Base-by-base conservation (phyloP, 805 yeast genomes). In the Isabelozyma heimii region DNA sequence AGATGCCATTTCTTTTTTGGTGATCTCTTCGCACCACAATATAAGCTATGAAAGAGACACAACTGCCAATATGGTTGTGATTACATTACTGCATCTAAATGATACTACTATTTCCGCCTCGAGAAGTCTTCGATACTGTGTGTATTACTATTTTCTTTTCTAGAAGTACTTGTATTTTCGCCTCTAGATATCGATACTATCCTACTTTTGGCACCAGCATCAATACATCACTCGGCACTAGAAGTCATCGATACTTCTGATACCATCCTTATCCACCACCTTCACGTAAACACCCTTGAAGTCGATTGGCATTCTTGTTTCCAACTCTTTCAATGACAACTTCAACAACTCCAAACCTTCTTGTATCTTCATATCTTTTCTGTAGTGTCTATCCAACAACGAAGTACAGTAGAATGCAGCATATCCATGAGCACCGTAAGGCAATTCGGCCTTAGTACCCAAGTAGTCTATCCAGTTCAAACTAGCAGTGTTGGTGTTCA, bases 391-490 rank as follows among this genome's bases (percentile, higher is more conserved):
- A 73, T 94, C 99, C 56, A 94, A 77, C 54, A 92, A 73, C 1
- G 98, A 88, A 67, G 90, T 80, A 30, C 96, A 84, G 67, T 94
- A 94, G 70, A 92, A 94, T 1, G 95, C 96, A n/a, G 98, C 96
- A 63, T 94, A 94, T 10, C 99, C 99, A 66, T 94, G 99, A 1
- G 98, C 98, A 14, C 95, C 97, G 64, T 94, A 94, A 13, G 99
- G 98, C 50, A 94, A 76, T 52, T 85, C 89, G 13, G 85, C 96
- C 56, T 85, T 83, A 2, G 99, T 89, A 7, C 99, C 99, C 55
- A 94, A 73, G 67, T 94, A 94, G 66, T 94, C 99, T 56, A 94
- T 87, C 85, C 92, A 90, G 62, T 87, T 85, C 60, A 94, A 77
- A 45, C 80, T 73, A 38, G 97, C 90, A 51, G 72, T 75, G 39